phyloP scores from a whole-genome alignment of 352 stramenopile genomes.

The Globisporangium cylindrosporum region DNA sequence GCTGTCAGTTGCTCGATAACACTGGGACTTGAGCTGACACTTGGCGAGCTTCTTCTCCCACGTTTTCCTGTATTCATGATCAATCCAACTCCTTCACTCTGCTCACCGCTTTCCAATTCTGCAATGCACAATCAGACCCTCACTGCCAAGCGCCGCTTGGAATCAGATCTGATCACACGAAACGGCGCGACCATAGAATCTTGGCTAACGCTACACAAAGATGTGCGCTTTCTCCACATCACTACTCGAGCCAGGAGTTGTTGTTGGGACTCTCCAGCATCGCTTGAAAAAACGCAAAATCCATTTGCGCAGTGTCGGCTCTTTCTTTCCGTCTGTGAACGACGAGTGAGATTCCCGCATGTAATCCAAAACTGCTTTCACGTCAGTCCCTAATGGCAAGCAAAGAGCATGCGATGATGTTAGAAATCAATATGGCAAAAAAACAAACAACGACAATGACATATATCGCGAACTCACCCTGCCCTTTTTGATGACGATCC shows the following conservation, averaged over 20 bases:
- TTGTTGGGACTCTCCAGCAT: conserved; percentile 43
- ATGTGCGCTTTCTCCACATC: conserved; percentile 52
- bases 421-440: not conserved
- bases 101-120: not conserved
- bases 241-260: conserved; percentile 18
- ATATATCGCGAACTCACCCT: conserved; percentile 24
- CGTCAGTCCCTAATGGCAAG: conserved; percentile 42
- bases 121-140: conserved; percentile 5
- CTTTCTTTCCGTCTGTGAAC: conserved; percentile 80
- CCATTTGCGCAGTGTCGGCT: conserved; percentile 76
- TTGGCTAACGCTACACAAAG: conserved; percentile 36
- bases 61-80: conserved; percentile 7
- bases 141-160: not conserved
- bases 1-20: not conserved
- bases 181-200: not conserved
- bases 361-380: conserved; percentile 69
- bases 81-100: not conserved
- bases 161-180: conserved; percentile 3
- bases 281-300: conserved; percentile 83
- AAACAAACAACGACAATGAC: not conserved
- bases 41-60: conserved; percentile 1
- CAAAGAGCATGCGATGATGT: not conserved
- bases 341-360: conserved; percentile 55
- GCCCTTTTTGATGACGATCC: conserved; percentile 57
- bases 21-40: not conserved